Conservation (phyloP, 345 rosid species). For the Salix arbutifolia region DNA sequence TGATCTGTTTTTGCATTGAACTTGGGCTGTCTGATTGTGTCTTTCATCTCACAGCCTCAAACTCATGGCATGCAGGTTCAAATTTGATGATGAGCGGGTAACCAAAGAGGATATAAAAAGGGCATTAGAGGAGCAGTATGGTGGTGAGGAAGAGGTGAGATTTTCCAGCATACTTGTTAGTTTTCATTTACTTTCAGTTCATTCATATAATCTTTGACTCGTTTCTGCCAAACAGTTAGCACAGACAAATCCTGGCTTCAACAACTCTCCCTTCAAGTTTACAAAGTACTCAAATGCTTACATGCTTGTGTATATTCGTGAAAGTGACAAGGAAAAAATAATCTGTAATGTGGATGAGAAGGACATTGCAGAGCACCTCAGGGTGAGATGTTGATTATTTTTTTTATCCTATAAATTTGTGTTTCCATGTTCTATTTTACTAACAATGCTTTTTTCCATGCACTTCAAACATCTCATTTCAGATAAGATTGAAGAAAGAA, state of each 20-base stretch:
- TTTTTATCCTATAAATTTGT: neutral
- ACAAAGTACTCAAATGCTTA: slow-evolving; percentile 97
- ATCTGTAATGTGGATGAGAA: slow-evolving; percentile 95
- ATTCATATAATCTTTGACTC: neutral
- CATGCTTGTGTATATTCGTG: slow-evolving; percentile 98
- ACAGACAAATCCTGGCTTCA: slow-evolving; percentile 90
- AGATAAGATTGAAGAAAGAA: slow-evolving; percentile 89
- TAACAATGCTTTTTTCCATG: neutral
- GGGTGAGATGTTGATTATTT: slow-evolving; percentile 51
- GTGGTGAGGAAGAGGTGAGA: slow-evolving; percentile 94
- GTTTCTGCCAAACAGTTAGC: slow-evolving; percentile 54
- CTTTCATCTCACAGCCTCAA: neutral
- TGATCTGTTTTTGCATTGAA: neutral
- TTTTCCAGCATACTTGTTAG: neutral
- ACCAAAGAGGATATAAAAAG: slow-evolving; percentile 88
- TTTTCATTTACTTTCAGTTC: neutral
- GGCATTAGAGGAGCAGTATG: slow-evolving; percentile 96
- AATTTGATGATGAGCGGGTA: slow-evolving; percentile 97
- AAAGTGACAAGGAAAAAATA: slow-evolving; percentile 91
- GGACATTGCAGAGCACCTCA: slow-evolving; percentile 93
- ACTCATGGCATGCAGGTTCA: slow-evolving; percentile 50
- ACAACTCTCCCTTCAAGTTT: slow-evolving; percentile 83
- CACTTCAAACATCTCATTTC: slow-evolving; percentile 7
- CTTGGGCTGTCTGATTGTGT: neutral
- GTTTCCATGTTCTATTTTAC: neutral